Evolutionary conservation across 352 stramenopile species (phyloP), one percentile per base, ranked within the genome.

Genomic region (Globisporangium apiculatum): DNA sequence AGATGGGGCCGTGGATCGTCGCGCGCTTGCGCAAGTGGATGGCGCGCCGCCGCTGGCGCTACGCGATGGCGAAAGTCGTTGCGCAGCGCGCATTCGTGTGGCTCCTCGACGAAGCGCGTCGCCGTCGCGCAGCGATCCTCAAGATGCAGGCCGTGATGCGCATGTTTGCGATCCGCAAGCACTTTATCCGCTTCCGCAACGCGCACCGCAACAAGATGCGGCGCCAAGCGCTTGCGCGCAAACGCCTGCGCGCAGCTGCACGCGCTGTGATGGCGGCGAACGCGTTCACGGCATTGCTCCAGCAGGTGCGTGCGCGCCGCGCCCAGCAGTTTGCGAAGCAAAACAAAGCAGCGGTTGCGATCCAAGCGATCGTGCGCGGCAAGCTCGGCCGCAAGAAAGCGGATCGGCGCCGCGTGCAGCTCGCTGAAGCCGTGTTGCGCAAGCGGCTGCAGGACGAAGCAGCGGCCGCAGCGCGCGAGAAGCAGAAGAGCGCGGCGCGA

Each of bases 1-100:
- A 93, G 66, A 93, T 93, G 80, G 84, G 84, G 12, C 79, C 80
- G 35, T 92, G 84, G 82, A 92, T 94, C 53, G 82, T 94, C 36
- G 76, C 80, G 47, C 82, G 84, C 43, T 64, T 94, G 42, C 75
- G 81, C 18, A 92, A 92, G 74, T 94, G 84, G 84, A 77, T 94
- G 51, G 84, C 84, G 15, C 76, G 84, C 62, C 77, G 84, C 47
- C 84, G 84, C 35, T 94, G 84, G 84, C 82, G 85, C 60, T 93
- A 93, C 65, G 86, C 83, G 24, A 64, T 84, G 18, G 86, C 86
- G 38, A 95, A 95, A 69, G 83, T 95, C 56, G 69, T 92, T 46
- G 80, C 82, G 8, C 83, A 95, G 65, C 78, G 77, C 45, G 77
- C 82, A 17, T 95, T 95, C 71, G 41, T 92, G 56, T 86, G 82